Percentiles rank a stretch among this genome's conserved stretches.
Conservation (phyloP, 306 rosid genomes). For the Trifolium pratense region DNA sequence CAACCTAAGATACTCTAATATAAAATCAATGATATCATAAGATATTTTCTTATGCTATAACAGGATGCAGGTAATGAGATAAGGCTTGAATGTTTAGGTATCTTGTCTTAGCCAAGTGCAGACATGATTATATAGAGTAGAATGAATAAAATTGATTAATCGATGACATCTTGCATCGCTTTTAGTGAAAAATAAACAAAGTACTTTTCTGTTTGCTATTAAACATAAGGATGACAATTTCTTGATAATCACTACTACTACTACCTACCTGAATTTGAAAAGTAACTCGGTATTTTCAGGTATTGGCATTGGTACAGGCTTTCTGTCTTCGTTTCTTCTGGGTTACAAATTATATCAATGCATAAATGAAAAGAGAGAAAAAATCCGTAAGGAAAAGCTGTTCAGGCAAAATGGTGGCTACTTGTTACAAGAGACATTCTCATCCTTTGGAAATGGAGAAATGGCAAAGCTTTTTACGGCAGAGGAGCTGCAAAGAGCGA, state of each 20-base stretch:
- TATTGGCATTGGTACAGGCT: conserved; percentile 47
- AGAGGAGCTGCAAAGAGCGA: conserved; percentile 56
- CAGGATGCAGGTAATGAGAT: no score
- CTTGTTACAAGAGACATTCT: conserved; percentile 50
- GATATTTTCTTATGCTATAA: no score
- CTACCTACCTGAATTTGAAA: not conserved
- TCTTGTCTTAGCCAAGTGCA: no score
- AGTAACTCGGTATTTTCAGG: conserved; percentile 42
- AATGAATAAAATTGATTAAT: no score
- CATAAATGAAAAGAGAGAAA: conserved; percentile 37
- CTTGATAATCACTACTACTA: not conserved
- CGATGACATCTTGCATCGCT: no score
- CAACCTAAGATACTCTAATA: not conserved
- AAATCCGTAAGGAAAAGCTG: conserved; percentile 39
- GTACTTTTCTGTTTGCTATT: not conserved
- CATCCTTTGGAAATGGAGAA: conserved; percentile 43
- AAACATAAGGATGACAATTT: not conserved
- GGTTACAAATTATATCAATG: conserved; percentile 42
- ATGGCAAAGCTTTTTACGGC: conserved; percentile 50
- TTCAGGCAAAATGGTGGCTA: conserved; percentile 69
- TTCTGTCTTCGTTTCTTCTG: conserved; percentile 45
- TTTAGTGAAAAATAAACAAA: conserved; percentile 18
- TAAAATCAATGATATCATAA: not conserved
- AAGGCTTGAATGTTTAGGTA: no score
- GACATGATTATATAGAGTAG: no score